Percentiles rank a stretch among this genome's conserved stretches.
These are phyloP conservation scores for Fusarium drepaniforme DNA, from an alignment of 2,329 filamentous ascomycete species.

Conservation along the genomic window DNA sequence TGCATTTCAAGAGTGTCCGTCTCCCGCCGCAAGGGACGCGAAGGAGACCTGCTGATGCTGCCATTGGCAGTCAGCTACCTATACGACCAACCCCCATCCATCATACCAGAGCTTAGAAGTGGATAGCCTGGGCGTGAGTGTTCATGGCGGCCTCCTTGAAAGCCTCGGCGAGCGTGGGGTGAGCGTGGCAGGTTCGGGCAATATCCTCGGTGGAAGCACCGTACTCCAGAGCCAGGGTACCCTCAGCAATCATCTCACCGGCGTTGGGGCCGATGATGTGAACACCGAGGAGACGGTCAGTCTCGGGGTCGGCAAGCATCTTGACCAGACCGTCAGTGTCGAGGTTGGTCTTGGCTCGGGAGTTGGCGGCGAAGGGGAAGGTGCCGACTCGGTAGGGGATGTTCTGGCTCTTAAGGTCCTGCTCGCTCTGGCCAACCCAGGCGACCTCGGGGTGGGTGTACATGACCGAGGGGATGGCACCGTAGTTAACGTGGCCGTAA, in stretches of 20 bases:
- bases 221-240: slow-evolving; percentile 94
- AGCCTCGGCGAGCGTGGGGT: slow-evolving; percentile 94
- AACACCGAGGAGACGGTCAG: slow-evolving; percentile 92
- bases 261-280: slow-evolving; percentile 98
- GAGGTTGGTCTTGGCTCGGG: slow-evolving; percentile 97
- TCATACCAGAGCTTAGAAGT: slow-evolving; percentile 73
- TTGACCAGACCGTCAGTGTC: slow-evolving; percentile 97
- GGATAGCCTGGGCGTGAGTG: slow-evolving; percentile 94
- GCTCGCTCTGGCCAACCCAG: slow-evolving; percentile 98
- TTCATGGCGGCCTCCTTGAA: slow-evolving; percentile 99
- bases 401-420: slow-evolving; percentile 90
- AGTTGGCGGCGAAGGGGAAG: slow-evolving; percentile 99
- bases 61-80: slow-evolving; percentile 16
- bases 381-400: slow-evolving; percentile 93
- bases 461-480: slow-evolving; percentile 97
- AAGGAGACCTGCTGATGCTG: slow-evolving; percentile 26
- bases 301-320: slow-evolving; percentile 96
- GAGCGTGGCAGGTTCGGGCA: slow-evolving; percentile 93
- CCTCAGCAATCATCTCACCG: slow-evolving; percentile 99
- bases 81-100: slow-evolving; percentile 22
- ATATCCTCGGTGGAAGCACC: slow-evolving; percentile 96
- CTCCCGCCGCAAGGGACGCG: slow-evolving; percentile 28
- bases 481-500: slow-evolving; percentile 99
- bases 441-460: slow-evolving; percentile 99
- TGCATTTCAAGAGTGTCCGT: slow-evolving; percentile 29